Base-by-base conservation (phyloP, 441 rosid species). In the Adansonia rubrostipa region DNA sequence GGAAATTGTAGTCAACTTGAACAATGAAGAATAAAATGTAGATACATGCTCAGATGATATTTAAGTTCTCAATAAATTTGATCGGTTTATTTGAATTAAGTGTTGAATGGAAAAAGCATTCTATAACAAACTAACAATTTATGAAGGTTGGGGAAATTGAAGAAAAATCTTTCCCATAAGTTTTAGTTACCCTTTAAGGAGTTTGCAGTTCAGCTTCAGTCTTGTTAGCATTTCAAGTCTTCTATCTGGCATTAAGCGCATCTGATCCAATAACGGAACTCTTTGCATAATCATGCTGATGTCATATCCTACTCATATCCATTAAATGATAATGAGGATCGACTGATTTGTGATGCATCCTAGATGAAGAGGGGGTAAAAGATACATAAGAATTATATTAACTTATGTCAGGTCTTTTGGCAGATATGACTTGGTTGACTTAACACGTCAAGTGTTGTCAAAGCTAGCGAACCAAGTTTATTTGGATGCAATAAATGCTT, bases 341-440 rank as follows among this genome's bases (percentile, higher is more conserved):
- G 24, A 61, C 42, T 13, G 19, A 28, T 63, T 63, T 63, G 19
- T 63, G 67, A 33, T 63, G 44, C 67, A 28, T 63, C 19, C 19
- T 6, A 33, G 42, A 28, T 5, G 44, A 63, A 56, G 17, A 36
- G 64, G 28, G n/a, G 45, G 48, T 72, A 36, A 40, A 73, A 73
- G 9, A 56, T 17, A 11, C 57, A 19, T 10, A 40, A 9, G 47
- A 51, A 51, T 53, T 33, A 24, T 50, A 13, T 63, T 17, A 22
- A 33, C 48, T 73, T 51, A 77, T 76, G 75, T 40, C 8, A 70
- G 47, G 54, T 56, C 61, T 81, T 77, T 61, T 76, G 82, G 80
- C 89, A 94, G 99, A 86, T 96, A 96, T 56, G 98, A 96, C 84
- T 82, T 93, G 91, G 96, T 94, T 69, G 99, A 96, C 88, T 79